These are phyloP conservation scores for Geotrichum restrictum DNA, from an alignment of 1,139 yeast genomes.

Conservation along the genomic window DNA sequence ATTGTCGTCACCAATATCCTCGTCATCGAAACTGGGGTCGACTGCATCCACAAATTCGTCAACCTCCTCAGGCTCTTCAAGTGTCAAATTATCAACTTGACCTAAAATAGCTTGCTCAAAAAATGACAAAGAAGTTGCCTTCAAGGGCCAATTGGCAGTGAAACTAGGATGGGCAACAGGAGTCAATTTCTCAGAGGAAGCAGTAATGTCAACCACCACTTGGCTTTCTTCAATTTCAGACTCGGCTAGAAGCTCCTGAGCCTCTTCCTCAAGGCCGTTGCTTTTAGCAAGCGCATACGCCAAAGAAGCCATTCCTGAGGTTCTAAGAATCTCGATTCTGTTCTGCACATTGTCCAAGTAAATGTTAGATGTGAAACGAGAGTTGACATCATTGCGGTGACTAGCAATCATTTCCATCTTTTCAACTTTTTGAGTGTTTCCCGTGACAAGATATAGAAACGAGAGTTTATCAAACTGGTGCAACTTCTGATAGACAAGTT, in stretches of 20 bases:
- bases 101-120: conserved; percentile 84
- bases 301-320: conserved; percentile 78
- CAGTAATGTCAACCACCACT: conserved; percentile 50
- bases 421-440: conserved; percentile 66
- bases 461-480: conserved; percentile 84
- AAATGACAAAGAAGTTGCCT: conserved; percentile 66
- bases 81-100: conserved; percentile 60
- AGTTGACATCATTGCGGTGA: conserved; percentile 75
- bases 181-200: conserved; percentile 34
- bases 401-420: conserved; percentile 91
- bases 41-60: conserved; percentile 25
- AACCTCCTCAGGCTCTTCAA: conserved; percentile 44
- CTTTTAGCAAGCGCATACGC: conserved; percentile 93
- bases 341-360: conserved; percentile 72
- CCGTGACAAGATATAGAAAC: conserved; percentile 78
- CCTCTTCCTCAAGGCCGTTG: conserved; percentile 73
- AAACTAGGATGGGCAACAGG: conserved; percentile 50
- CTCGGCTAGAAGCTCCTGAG: conserved; percentile 64
- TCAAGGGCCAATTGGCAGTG: conserved; percentile 74
- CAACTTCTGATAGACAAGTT: conserved; percentile 82
- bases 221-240: conserved; percentile 59
- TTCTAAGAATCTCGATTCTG: conserved; percentile 69
- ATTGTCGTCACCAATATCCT: conserved; percentile 28
- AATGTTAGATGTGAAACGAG: conserved; percentile 78
- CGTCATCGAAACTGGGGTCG: conserved; percentile 35